phyloP scores from a whole-genome alignment of 345 rosid species.

The Acer campestre region DNA sequence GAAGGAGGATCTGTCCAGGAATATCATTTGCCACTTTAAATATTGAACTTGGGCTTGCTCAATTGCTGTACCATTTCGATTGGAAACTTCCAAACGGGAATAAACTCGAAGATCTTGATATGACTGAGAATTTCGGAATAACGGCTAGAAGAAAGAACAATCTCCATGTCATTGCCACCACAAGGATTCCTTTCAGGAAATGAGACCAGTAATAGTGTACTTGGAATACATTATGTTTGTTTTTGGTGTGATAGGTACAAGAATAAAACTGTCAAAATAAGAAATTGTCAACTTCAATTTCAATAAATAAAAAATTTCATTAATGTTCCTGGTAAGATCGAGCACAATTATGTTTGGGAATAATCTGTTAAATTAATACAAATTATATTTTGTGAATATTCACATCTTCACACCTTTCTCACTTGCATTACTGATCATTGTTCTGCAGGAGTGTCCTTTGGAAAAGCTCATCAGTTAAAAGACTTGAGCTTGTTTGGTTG shows the following conservation, averaged over 20 bases:
- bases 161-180: conserved; percentile 6
- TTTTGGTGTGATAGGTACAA: neutral
- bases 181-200: conserved; percentile 8
- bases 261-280: neutral
- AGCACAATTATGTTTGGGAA: neutral
- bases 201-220: neutral
- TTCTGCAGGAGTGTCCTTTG: too few relatives aligned
- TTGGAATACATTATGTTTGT: neutral
- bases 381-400: too few relatives aligned
- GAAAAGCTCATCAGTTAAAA: too few relatives aligned
- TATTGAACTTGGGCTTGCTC: conserved; percentile 22
- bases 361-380: neutral
- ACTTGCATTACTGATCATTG: too few relatives aligned
- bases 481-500: too few relatives aligned
- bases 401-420: too few relatives aligned
- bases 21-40: conserved; percentile 17
- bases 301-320: neutral
- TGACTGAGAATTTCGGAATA: conserved; percentile 11
- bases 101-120: conserved; percentile 18
- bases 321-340: neutral
- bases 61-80: conserved; percentile 20
- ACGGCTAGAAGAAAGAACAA: conserved; percentile 8
- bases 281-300: neutral
- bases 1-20: conserved; percentile 25
- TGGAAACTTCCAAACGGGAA: conserved; percentile 20